Evolutionary conservation across 2,329 filamentous ascomycete genomes (phyloP).

Genomic region (Colletotrichum sansevieriae): DNA sequence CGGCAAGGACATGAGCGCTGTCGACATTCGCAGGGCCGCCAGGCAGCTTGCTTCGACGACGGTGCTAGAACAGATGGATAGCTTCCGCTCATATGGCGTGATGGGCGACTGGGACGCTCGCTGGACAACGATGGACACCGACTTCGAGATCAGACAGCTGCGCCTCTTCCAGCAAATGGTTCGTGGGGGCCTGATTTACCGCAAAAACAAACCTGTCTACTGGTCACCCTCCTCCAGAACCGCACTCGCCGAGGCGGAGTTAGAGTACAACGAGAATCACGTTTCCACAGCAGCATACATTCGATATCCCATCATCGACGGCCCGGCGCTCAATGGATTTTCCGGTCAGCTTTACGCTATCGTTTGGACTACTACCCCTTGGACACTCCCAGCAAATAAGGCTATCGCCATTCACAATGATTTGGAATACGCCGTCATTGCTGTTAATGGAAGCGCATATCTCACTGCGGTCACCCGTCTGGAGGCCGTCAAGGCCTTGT

Average conservation of each 20-base stretch:
- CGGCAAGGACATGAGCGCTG: constrained; percentile 60
- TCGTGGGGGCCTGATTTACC: constrained; percentile 78
- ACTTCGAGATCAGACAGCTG: constrained; percentile 81
- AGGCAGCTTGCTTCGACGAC: constrained; percentile 76
- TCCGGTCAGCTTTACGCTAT: constrained; percentile 75
- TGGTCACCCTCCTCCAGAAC: constrained; percentile 86
- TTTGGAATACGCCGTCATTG: constrained; percentile 79
- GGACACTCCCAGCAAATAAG: constrained; percentile 94
- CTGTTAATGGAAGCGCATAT: constrained; percentile 68
- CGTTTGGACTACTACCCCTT: constrained; percentile 99
- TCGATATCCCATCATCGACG: constrained; percentile 76
- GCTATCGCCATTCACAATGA: constrained; percentile 86
- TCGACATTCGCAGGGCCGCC: constrained; percentile 74
- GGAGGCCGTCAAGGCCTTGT: constrained; percentile 66
- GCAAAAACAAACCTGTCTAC: constrained; percentile 85
- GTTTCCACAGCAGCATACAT: constrained; percentile 82
- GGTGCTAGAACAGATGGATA: constrained; percentile 78
- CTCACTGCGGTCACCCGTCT: constrained; percentile 80
- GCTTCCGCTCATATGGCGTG: constrained; percentile 79
- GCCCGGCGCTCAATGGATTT: constrained; percentile 55
- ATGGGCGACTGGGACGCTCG: constrained; percentile 85
- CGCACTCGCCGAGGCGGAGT: constrained; percentile 85
- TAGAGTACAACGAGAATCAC: constrained; percentile 85
- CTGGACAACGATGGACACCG: constrained; percentile 84
- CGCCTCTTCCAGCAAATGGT: constrained; percentile 82